Evolutionary conservation across 768 basidiomycete genomes (phyloP).

Genomic region (Suillus paluster): DNA sequence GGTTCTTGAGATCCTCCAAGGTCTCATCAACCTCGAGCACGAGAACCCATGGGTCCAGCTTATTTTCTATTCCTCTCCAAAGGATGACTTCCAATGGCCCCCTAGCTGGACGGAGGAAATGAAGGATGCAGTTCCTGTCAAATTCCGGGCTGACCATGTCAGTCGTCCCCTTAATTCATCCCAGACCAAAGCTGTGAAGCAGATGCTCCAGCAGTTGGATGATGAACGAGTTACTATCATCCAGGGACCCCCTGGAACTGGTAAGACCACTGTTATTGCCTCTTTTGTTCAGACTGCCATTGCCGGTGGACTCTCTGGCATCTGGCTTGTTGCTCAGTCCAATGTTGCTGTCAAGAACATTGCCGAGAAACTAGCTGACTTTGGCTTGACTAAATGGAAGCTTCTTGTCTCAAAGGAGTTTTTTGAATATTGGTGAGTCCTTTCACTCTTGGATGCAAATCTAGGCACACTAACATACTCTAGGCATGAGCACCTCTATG

Average conservation of each 20-base stretch:
- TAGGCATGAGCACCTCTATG: conserved; percentile 86
- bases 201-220: conserved; percentile 44
- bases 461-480: conserved; percentile 10
- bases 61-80: conserved; percentile 35
- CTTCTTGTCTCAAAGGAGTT: conserved; percentile 78
- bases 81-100: conserved; percentile 42
- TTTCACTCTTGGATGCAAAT: conserved; percentile 3
- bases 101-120: conserved; percentile 29
- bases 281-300: conserved; percentile 58
- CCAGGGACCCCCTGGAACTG: conserved; percentile 68
- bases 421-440: conserved; percentile 61
- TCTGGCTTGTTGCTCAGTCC: conserved; percentile 85
- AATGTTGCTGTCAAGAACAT: conserved; percentile 92
- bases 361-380: conserved; percentile 74
- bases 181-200: conserved; percentile 39
- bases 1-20: conserved; percentile 42
- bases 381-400: conserved; percentile 59
- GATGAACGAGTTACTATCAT: conserved; percentile 38
- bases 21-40: conserved; percentile 26
- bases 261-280: conserved; percentile 76
- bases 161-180: conserved; percentile 44
- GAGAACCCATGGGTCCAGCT: conserved; percentile 43
- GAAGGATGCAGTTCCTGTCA: conserved; percentile 22
- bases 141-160: conserved; percentile 17
- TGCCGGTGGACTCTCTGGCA: conserved; percentile 45